Evolutionary conservation across 192 early-diverging fungal genomes (phyloP).

Genomic region (Radiomyces spectabilis): DNA sequence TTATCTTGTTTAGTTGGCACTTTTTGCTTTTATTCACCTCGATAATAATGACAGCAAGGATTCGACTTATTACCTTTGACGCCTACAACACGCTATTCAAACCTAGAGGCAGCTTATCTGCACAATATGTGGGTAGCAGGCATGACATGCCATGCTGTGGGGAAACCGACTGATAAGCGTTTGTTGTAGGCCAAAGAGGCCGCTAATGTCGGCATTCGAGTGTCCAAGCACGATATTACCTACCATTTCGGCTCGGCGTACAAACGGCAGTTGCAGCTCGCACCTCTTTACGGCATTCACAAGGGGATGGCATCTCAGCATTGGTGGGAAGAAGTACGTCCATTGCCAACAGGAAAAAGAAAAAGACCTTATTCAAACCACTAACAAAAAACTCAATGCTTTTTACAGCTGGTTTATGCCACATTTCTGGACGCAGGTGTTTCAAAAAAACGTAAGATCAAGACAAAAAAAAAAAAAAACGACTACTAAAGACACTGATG

Average conservation of each 20-base stretch:
- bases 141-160: neutral
- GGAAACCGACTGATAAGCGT: neutral
- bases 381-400: no score
- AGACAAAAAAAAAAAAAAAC: no score
- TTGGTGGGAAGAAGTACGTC: conserved; percentile 49
- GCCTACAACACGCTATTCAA: conserved; percentile 55
- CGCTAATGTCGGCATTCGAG: conserved; percentile 32
- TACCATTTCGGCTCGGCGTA: conserved; percentile 32
- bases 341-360: no score
- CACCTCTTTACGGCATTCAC: conserved; percentile 46
- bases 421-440: conserved; percentile 39
- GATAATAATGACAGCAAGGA: conserved; percentile 5
- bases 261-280: conserved; percentile 22
- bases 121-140: conserved; percentile 28
- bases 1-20: no score
- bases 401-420: conserved; percentile 26
- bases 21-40: neutral
- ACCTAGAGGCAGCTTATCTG: conserved; percentile 34
- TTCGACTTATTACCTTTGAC: conserved; percentile 55
- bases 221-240: conserved; percentile 22
- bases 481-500: neutral
- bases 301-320: conserved; percentile 31
- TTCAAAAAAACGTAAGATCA: conserved; percentile 18
- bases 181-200: conserved; percentile 24
- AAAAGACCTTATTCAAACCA: no score